A percentile compares a stretch with the other conserved stretches of the same genome.
Evolutionary conservation across 257 asterid genomes (phyloP).

Genomic region (Cynanchum wilfordii): DNA sequence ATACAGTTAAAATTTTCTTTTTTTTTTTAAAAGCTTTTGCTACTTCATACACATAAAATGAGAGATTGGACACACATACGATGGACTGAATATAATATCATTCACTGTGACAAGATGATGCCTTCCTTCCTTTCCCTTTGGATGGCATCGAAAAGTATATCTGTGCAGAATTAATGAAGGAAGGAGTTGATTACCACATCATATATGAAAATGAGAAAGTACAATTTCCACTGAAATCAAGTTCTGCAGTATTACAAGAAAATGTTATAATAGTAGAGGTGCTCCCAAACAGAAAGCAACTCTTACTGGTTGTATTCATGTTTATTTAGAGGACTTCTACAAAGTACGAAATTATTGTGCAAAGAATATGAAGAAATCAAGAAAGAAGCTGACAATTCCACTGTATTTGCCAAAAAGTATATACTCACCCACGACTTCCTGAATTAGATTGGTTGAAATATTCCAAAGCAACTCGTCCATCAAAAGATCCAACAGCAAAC

Average conservation of each 20-base stretch:
- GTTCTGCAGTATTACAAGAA: too few species aligned
- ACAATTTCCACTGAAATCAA: background rate
- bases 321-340: background rate
- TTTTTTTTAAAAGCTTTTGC: background rate
- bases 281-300: constrained; percentile 1
- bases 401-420: constrained; percentile 3
- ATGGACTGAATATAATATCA: constrained; percentile 70
- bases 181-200: background rate
- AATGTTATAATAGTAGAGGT: background rate
- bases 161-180: constrained; percentile 35
- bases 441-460: constrained; percentile 39
- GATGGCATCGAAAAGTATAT: constrained; percentile 81
- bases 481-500: constrained; percentile 69
- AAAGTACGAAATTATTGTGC: background rate
- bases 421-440: constrained; percentile 58
- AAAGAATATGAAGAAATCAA: background rate
- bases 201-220: background rate
- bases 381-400: background rate
- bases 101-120: constrained; percentile 59
- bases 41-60: background rate
- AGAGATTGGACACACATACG: constrained; percentile 42
- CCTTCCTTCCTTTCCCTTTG: constrained; percentile 51
- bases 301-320: background rate
- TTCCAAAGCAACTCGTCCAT: constrained; percentile 76
- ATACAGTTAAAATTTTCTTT: background rate